Evolutionary conservation across 441 rosid species (phyloP).

Genomic region (Manihot esculenta): DNA sequence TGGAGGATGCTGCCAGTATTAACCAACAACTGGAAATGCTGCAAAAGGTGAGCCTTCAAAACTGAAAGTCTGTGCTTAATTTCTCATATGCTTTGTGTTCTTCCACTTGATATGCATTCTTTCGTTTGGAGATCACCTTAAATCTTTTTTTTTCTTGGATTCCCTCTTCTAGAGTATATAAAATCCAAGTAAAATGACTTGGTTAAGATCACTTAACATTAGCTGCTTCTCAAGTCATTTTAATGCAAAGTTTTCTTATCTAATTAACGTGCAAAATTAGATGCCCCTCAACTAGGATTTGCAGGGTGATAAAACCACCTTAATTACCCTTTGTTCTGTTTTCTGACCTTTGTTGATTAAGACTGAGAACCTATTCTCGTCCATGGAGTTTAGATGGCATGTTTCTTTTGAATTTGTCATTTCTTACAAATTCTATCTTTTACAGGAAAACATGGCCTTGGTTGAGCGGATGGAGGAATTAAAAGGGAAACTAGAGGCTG

Average conservation of each 20-base stretch:
- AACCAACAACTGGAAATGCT: constrained; percentile 47
- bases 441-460: constrained; percentile 73
- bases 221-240: not conserved
- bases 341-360: not conserved
- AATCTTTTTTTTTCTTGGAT: constrained; percentile 3
- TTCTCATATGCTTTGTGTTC: not conserved
- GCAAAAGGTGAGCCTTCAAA: constrained; percentile 49
- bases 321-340: not conserved
- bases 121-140: constrained; percentile 2
- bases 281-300: not conserved
- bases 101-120: not conserved
- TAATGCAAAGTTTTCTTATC: not conserved
- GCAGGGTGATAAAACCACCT: not conserved
- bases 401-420: constrained; percentile 18
- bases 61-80: not conserved
- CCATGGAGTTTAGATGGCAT: not conserved
- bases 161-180: not conserved
- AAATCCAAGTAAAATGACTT: not conserved
- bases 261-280: not conserved
- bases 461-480: constrained; percentile 49
- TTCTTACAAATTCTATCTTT: constrained; percentile 14
- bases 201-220: not conserved
- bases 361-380: not conserved
- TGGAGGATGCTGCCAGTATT: constrained; percentile 34
- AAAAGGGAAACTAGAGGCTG: constrained; percentile 51